Evolutionary conservation across 2,329 filamentous ascomycete genomes (phyloP).

Genomic region (Camillea tinctor): DNA sequence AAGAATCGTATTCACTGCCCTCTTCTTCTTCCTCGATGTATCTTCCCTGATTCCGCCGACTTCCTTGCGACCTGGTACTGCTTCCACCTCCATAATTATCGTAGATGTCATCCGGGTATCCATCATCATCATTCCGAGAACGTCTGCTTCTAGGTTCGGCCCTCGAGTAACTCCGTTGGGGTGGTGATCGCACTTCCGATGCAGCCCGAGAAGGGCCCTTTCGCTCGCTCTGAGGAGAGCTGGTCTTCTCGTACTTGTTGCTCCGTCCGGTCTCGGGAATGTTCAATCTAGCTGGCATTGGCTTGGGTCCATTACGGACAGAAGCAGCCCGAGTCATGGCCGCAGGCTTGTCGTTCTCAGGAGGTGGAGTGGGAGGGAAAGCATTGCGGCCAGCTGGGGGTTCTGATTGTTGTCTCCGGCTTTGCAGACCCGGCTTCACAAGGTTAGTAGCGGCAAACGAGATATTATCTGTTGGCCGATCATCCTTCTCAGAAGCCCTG

Average conservation of each 20-base stretch:
- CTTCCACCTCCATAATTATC: slow-evolving; percentile 52
- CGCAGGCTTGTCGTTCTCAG: slow-evolving; percentile 71
- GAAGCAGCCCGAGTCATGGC: slow-evolving; percentile 55
- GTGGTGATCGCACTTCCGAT: slow-evolving; percentile 46
- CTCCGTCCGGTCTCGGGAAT: slow-evolving; percentile 55
- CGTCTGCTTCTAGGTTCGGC: slow-evolving; percentile 36
- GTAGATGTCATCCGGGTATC: slow-evolving; percentile 70
- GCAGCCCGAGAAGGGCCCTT: slow-evolving; percentile 36
- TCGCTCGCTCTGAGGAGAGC: slow-evolving; percentile 43
- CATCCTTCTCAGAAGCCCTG: slow-evolving; percentile 64
- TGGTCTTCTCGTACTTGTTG: slow-evolving; percentile 55
- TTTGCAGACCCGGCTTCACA: slow-evolving; percentile 80
- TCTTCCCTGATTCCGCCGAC: slow-evolving; percentile 49
- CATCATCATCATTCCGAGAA: slow-evolving; percentile 57
- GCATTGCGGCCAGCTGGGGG: slow-evolving; percentile 75
- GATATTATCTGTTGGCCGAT: slow-evolving; percentile 77
- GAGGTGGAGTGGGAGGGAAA: slow-evolving; percentile 97
- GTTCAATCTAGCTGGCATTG: slow-evolving; percentile 61
- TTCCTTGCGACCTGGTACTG: slow-evolving; percentile 38
- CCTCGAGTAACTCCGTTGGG: slow-evolving; percentile 44
- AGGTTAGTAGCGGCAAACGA: slow-evolving; percentile 92
- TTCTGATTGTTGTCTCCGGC: slow-evolving; percentile 81
- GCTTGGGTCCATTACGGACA: slow-evolving; percentile 61
- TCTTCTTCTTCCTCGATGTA: slow-evolving; percentile 81
- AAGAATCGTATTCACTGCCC: slow-evolving; percentile 69